These are phyloP conservation scores for Zygotorulaspora florentina DNA, from an alignment of 805 yeast genomes.

Conservation along the genomic window DNA sequence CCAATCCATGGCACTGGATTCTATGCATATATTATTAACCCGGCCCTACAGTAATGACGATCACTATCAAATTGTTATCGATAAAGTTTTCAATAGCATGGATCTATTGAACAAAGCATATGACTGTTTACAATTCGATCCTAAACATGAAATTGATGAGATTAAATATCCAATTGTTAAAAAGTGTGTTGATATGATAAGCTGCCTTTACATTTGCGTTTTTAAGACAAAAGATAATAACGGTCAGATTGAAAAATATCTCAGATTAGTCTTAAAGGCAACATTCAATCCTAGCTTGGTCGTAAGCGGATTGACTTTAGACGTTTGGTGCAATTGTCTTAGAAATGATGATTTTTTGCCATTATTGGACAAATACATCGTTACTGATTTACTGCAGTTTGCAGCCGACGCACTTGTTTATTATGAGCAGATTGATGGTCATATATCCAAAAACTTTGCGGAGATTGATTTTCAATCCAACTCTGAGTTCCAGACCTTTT, in stretches of 20 bases:
- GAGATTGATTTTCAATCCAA: conserved; percentile 86
- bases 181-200: conserved; percentile 86
- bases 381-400: conserved; percentile 64
- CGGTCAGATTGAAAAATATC: conserved; percentile 60
- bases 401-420: conserved; percentile 76
- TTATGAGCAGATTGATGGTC: conserved; percentile 65
- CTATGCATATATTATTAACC: conserved; percentile 83
- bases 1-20: conserved; percentile 82
- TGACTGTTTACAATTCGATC: conserved; percentile 47
- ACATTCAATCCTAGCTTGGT: conserved; percentile 81
- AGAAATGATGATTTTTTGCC: conserved; percentile 69
- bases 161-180: conserved; percentile 74
- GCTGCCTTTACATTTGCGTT: conserved; percentile 44
- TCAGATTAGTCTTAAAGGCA: conserved; percentile 71
- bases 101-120: conserved; percentile 62
- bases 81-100: conserved; percentile 80
- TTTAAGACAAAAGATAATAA: conserved; percentile 48
- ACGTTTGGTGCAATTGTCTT: conserved; percentile 89
- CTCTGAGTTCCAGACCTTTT: conserved; percentile 72
- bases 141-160: conserved; percentile 69
- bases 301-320: conserved; percentile 85
- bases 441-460: conserved; percentile 59
- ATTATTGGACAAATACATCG: conserved; percentile 43
- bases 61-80: conserved; percentile 76
- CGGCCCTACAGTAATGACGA: conserved; percentile 60